Base-by-base conservation (phyloP, 2,329 filamentous ascomycete genomes). In the Elsinoe fawcettii region DNA sequence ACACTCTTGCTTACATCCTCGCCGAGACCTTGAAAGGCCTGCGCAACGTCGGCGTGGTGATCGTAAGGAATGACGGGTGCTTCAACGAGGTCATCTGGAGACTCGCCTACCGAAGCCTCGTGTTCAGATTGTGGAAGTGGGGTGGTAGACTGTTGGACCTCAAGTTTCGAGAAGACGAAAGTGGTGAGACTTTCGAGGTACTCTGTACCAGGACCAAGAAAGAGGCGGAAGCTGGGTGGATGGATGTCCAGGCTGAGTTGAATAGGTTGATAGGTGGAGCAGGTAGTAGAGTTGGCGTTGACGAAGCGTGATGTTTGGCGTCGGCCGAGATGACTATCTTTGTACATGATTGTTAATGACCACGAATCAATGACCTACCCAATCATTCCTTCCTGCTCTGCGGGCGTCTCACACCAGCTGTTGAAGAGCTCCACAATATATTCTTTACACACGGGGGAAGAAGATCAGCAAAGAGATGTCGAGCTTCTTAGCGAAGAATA, bases 91-190 rank as follows among this genome's bases (percentile, higher is more conserved):
- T 61, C 27, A 65, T 70, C 2, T 70, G 69, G 69, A 60, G 61
- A 59, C 59, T 69, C n/a, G 62, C 69, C 55, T 71, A 71, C 51
- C 53, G 67, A 5, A 64, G 63, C 44, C 32, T 70, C 58, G 65
- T 70, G 8, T 69, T 66, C 34, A 59, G 67, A 25, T 25, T 71
- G 23, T 70, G 67, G 66, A 65, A 63, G 57, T 70, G 69, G 68
- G 67, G 67, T 49, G 67, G 69, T 1, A 62, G 53, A 49, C 58
- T 61, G 20, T 67, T 65, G 57, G 67, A 67, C 14, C 59, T 67
- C 32, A 55, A 63, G 30, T 69, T 70, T 53, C 64, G 51, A n/a
- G 53, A 51, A n/a, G 36, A 56, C 11, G 36, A 44, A 12, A 22
- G 34, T 14, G 51, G 53, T 64, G 43, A 54, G 51, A 22, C 23